Conservation (phyloP, 140 eudicot genomes). For the Anethum foeniculum region DNA sequence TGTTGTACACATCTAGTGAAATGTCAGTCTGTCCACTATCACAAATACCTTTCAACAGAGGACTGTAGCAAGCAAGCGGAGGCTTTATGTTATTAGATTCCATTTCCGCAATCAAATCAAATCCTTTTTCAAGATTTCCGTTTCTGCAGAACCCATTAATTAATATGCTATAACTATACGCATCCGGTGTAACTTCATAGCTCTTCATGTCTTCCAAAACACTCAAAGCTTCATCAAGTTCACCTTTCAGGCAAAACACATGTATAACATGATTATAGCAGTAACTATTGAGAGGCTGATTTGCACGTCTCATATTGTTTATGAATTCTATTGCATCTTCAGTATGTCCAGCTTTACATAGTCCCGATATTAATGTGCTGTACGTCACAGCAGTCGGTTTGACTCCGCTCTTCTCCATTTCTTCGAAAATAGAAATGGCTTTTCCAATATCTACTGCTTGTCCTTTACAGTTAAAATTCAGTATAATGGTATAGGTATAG, state of each 20-base stretch:
- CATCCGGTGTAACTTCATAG: conserved; percentile 28
- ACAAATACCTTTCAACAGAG: conserved; percentile 23
- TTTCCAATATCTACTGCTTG: conserved; percentile 14
- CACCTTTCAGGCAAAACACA: conserved; percentile 25
- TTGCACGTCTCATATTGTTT: background rate
- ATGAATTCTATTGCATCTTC: conserved; percentile 27
- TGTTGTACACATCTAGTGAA: conserved; percentile 19
- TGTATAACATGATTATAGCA: conserved; percentile 41
- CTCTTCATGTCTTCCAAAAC: conserved; percentile 36
- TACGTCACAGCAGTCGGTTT: conserved; percentile 31
- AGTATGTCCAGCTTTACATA: conserved; percentile 32
- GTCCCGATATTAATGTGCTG: conserved; percentile 26
- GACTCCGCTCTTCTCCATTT: conserved; percentile 26
- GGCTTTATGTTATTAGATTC: conserved; percentile 25
- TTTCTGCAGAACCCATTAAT: conserved; percentile 31
- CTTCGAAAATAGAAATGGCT: conserved; percentile 23
- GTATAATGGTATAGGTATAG: conserved; percentile 28
- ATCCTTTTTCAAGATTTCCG: conserved; percentile 25
- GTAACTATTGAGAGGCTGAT: conserved; percentile 28
- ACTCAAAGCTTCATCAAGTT: conserved; percentile 21
- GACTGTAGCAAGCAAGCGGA: conserved; percentile 25
- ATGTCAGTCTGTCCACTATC: conserved; percentile 21
- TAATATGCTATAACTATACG: conserved; percentile 32
- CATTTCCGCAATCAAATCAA: conserved; percentile 30
- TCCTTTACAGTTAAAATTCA: conserved; percentile 24